These are phyloP conservation scores for Linum trigynum DNA, from an alignment of 345 rosid genomes.

Conservation along the genomic window DNA sequence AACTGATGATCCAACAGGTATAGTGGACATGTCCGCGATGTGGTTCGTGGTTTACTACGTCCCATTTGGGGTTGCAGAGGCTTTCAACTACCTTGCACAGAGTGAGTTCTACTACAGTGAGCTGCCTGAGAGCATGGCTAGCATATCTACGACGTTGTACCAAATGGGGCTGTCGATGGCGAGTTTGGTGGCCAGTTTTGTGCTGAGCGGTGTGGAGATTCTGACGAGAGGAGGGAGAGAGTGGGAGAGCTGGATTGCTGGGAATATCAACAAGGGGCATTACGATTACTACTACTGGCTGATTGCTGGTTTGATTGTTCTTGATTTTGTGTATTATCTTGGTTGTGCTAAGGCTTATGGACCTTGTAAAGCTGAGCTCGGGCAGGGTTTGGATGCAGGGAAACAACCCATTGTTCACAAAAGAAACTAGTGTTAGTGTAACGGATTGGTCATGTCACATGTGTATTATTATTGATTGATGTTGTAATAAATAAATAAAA, in stretches of 20 bases:
- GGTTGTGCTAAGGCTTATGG: neutral
- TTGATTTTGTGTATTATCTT: neutral
- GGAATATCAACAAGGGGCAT: constrained; percentile 2
- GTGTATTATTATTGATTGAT: no score
- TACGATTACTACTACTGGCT: constrained; percentile 3
- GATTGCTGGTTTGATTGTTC: neutral
- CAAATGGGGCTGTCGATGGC: neutral
- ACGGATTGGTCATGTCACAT: neutral
- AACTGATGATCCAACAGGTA: neutral
- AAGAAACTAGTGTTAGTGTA: no score
- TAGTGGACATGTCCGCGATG: neutral
- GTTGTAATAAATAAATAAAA: no score
- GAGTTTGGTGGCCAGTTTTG: neutral
- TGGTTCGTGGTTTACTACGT: neutral
- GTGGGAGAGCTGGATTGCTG: neutral
- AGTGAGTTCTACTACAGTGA: neutral
- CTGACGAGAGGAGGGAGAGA: neutral
- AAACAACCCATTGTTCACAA: no score
- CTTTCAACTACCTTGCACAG: neutral
- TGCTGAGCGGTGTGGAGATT: neutral
- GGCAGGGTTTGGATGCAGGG: neutral
- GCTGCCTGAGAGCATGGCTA: neutral
- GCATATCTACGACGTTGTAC: neutral
- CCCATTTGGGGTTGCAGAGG: neutral
- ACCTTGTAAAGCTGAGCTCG: neutral